Conservation (phyloP, 1,139 yeast genomes). For the Komagataea norvegica region DNA sequence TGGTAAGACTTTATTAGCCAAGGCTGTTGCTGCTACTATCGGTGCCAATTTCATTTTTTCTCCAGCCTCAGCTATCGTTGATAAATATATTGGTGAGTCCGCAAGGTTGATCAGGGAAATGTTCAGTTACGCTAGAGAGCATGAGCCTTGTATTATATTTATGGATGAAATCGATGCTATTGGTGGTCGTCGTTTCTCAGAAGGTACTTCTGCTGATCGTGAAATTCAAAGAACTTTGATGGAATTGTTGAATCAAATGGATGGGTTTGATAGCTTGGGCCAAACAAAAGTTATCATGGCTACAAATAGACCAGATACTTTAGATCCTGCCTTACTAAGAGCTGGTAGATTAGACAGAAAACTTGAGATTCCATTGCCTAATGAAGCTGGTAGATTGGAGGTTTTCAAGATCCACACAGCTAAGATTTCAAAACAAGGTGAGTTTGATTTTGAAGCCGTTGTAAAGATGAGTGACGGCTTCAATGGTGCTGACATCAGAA, state of each 20-base stretch:
- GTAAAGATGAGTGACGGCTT: conserved; percentile 99
- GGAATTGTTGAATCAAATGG: conserved; percentile 98
- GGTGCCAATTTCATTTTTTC: conserved; percentile 97
- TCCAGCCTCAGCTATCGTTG: conserved; percentile 98
- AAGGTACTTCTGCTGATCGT: conserved; percentile 98
- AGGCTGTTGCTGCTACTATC: conserved; percentile 97
- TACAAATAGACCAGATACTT: conserved; percentile 96
- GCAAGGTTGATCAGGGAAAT: conserved; percentile 96
- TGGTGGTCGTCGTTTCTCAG: conserved; percentile 97
- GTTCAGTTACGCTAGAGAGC: conserved; percentile 98
- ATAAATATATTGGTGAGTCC: conserved; percentile 96
- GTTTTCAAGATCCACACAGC: conserved; percentile 92
- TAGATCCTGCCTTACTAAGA: conserved; percentile 97
- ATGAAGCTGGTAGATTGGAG: conserved; percentile 93
- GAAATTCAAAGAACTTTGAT: conserved; percentile 97
- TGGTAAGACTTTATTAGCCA: conserved; percentile 92
- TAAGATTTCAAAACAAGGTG: conserved; percentile 86
- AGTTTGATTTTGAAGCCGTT: conserved; percentile 93
- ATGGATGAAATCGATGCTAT: conserved; percentile 99
- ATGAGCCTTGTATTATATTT: conserved; percentile 97
- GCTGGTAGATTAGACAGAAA: conserved; percentile 98
- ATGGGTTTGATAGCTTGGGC: conserved; percentile 95
- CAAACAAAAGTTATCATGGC: conserved; percentile 99
- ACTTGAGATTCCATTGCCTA: conserved; percentile 93
- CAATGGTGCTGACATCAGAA: conserved; percentile 98